A percentile compares a stretch with the other conserved stretches of the same genome.
Conservation (phyloP, 164 flowering plant genomes). For the Chimonanthus praecox region DNA sequence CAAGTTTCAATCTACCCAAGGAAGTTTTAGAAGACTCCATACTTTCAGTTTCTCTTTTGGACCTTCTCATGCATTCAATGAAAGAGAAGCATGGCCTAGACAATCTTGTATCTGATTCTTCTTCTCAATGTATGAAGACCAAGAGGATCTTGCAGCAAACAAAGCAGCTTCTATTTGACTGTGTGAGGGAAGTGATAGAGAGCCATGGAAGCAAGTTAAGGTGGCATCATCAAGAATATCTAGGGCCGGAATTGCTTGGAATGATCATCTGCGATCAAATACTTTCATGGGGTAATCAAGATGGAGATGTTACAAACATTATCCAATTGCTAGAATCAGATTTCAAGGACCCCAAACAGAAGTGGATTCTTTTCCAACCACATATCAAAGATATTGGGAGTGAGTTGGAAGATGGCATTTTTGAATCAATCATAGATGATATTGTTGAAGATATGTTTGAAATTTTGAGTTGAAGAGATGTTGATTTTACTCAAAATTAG, state of each 20-base stretch:
- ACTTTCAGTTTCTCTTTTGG: slow-evolving; percentile 35
- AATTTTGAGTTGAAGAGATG: not conserved
- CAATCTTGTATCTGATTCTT: slow-evolving; percentile 10
- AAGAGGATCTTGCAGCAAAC: slow-evolving; percentile 20
- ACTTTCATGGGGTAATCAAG: slow-evolving; percentile 5
- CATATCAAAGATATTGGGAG: slow-evolving; percentile 7
- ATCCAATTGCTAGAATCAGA: slow-evolving; percentile 7
- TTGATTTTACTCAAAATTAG: not conserved
- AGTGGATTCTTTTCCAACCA: slow-evolving; percentile 10
- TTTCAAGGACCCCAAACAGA: not conserved
- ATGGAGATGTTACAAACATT: slow-evolving; percentile 5
- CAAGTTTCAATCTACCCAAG: slow-evolving; percentile 5
- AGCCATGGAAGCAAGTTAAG: slow-evolving; percentile 1
- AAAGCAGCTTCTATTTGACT: slow-evolving; percentile 38
- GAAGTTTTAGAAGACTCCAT: slow-evolving; percentile 27
- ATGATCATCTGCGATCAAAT: slow-evolving; percentile 11
- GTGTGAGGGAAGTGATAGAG: slow-evolving; percentile 12
- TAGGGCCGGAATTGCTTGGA: slow-evolving; percentile 1
- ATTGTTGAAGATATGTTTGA: slow-evolving; percentile 2
- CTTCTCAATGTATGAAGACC: slow-evolving; percentile 23
- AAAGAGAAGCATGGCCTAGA: slow-evolving; percentile 18
- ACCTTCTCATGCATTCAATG: slow-evolving; percentile 18
- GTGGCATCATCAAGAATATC: not conserved
- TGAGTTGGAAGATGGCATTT: slow-evolving; percentile 14
- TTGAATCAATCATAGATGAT: slow-evolving; percentile 8